These are phyloP conservation scores for Torulaspora delbrueckii DNA, from an alignment of 805 yeast species.

Conservation along the genomic window DNA sequence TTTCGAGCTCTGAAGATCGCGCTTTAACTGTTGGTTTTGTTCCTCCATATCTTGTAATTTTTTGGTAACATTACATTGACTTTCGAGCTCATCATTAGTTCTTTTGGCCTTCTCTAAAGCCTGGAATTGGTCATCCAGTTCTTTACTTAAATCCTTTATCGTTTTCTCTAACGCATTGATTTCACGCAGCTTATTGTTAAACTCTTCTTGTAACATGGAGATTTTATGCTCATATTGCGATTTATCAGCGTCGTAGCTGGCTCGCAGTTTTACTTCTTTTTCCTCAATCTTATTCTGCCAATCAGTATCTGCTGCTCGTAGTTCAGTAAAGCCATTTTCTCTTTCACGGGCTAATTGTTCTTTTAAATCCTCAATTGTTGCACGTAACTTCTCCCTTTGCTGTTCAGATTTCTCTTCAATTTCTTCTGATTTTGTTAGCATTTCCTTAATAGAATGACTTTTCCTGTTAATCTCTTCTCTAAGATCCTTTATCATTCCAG, in stretches of 20 bases:
- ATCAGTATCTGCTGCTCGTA: slow-evolving; percentile 1
- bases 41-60: neutral
- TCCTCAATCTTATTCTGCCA: slow-evolving; percentile 9
- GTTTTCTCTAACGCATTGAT: slow-evolving; percentile 1
- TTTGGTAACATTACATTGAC: neutral
- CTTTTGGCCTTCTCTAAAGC: neutral
- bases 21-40: neutral
- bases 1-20: neutral
- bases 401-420: slow-evolving; percentile 4
- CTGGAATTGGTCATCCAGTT: slow-evolving; percentile 1
- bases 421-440: neutral
- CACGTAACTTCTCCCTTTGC: slow-evolving; percentile 2
- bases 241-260: slow-evolving; percentile 2
- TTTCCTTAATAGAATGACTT: neutral
- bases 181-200: slow-evolving; percentile 4
- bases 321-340: slow-evolving; percentile 1
- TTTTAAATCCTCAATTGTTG: slow-evolving; percentile 8
- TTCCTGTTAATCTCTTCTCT: slow-evolving; percentile 2
- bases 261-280: slow-evolving; percentile 3
- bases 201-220: neutral
- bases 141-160: neutral
- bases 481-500: slow-evolving; percentile 1
- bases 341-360: slow-evolving; percentile 3
- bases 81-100: neutral
- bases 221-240: slow-evolving; percentile 3